Percentiles rank a stretch among this genome's conserved stretches.
Conservation (phyloP, 495 filamentous ascomycete genomes). For the Penicillium waksmanii region DNA sequence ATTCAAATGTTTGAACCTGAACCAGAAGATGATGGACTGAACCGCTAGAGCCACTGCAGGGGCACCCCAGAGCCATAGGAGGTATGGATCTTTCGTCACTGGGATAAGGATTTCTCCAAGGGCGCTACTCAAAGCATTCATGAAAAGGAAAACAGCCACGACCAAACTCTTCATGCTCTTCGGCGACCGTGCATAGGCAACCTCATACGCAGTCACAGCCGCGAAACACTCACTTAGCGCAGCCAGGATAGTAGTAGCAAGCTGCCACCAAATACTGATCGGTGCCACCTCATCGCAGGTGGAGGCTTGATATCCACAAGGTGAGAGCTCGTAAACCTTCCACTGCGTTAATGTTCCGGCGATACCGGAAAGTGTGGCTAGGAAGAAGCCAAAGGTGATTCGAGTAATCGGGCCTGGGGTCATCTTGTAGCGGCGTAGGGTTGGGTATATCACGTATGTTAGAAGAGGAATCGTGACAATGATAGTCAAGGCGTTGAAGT, state of each 20-base stretch:
- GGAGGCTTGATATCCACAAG: constrained; percentile 56
- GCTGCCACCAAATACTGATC: constrained; percentile 59
- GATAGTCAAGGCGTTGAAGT: constrained; percentile 72
- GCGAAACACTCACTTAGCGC: constrained; percentile 71
- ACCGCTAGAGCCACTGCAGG: constrained; percentile 51
- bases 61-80: constrained; percentile 59
- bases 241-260: constrained; percentile 52
- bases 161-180: constrained; percentile 71
- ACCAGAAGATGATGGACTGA: constrained; percentile 54
- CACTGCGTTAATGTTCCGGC: constrained; percentile 67
- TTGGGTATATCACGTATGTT: constrained; percentile 66
- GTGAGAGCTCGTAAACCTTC: constrained; percentile 59
- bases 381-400: constrained; percentile 66
- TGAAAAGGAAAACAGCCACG: constrained; percentile 60
- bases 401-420: constrained; percentile 66
- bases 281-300: constrained; percentile 48
- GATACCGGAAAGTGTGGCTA: constrained; percentile 58
- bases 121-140: constrained; percentile 51
- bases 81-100: constrained; percentile 62
- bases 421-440: constrained; percentile 56
- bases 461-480: constrained; percentile 67
- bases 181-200: constrained; percentile 73
- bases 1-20: constrained; percentile 48
- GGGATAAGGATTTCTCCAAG: constrained; percentile 63
- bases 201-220: constrained; percentile 71